Evolutionary conservation across 2,329 filamentous ascomycete species (phyloP), one percentile per base, ranked within the genome.

Genomic region (Coccinonectria pachysandricola): DNA sequence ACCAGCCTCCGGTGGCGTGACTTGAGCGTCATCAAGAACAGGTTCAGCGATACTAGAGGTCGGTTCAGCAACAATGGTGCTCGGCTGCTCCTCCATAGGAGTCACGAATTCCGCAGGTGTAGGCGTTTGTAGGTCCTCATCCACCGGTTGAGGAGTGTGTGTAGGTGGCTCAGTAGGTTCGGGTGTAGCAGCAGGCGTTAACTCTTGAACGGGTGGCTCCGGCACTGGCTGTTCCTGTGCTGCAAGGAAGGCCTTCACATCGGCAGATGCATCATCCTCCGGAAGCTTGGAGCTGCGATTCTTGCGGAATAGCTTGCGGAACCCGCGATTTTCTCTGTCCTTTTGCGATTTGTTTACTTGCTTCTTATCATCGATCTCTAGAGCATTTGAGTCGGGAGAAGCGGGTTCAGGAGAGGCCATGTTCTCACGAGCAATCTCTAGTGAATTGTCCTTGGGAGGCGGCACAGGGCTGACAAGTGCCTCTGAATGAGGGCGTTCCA

Each of bases 251-350:
- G 45, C 60, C 50, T 60, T 69, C 36, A 65, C 53, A 42, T 68
- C 67, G 34, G 53, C 55, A 30, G 59, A 59, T 19, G 69, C 64
- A 32, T 67, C 65, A 2, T 73, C 68, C n/a, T n/a, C n/a, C 6
- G 64, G 65, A 12, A 67, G 43, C 52, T 69, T 79, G 18, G 66
- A 76, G 32, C 56, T 46, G 33, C 68, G 61, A 44, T 75, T 75
- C 55, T 73, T 79, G 40, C 73, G 68, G 23, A 82, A 81, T 21
- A 82, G 59, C 53, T 78, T 79, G 36, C 68, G 69, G 40, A 82
- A 64, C 10, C 73, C 71, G 20, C 52, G 49, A 38, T 57, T 56
- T 27, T 64, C 56, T 47, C 60, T 63, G 5, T 61, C 62, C 47
- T 73, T 75, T 34, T 71, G 68, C 10, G 72, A 59, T 49, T 71